phyloP scores from a whole-genome alignment of 805 yeast species.

The Ogataea degrootiae region DNA sequence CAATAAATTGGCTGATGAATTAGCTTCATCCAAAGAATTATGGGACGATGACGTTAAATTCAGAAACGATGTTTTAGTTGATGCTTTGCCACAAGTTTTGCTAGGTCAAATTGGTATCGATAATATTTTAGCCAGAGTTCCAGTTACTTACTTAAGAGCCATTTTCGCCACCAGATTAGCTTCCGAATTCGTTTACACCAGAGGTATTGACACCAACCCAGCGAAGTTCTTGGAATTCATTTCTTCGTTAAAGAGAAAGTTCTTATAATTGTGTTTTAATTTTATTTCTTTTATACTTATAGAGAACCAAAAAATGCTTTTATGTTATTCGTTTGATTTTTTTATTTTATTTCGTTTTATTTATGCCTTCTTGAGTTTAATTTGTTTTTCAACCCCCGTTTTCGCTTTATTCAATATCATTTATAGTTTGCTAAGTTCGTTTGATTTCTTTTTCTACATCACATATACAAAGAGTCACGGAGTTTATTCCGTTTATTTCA shows the following conservation, averaged over 20 bases:
- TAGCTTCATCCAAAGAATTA: conserved; percentile 72
- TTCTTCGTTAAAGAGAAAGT: conserved; percentile 48
- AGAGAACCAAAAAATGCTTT: background rate
- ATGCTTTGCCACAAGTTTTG: conserved; percentile 74
- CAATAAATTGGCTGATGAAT: conserved; percentile 80
- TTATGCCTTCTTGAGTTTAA: background rate
- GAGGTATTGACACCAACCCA: conserved; percentile 78
- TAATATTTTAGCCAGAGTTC: conserved; percentile 68
- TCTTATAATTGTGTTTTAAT: conserved; percentile 2
- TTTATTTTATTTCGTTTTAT: background rate
- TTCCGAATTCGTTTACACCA: conserved; percentile 75
- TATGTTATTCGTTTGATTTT: background rate
- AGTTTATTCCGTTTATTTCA: no score
- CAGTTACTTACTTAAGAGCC: conserved; percentile 82
- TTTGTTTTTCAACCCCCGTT: no score
- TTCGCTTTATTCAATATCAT: no score
- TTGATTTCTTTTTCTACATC: no score
- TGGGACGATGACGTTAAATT: conserved; percentile 78
- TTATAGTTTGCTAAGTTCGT: no score
- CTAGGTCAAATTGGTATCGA: conserved; percentile 62
- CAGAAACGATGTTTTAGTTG: conserved; percentile 69
- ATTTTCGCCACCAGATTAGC: conserved; percentile 84
- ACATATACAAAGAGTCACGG: no score
- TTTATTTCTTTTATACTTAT: background rate
- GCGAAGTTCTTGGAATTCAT: conserved; percentile 70